Conservation (phyloP, 495 filamentous ascomycete genomes). For the Xylaria castorea region DNA sequence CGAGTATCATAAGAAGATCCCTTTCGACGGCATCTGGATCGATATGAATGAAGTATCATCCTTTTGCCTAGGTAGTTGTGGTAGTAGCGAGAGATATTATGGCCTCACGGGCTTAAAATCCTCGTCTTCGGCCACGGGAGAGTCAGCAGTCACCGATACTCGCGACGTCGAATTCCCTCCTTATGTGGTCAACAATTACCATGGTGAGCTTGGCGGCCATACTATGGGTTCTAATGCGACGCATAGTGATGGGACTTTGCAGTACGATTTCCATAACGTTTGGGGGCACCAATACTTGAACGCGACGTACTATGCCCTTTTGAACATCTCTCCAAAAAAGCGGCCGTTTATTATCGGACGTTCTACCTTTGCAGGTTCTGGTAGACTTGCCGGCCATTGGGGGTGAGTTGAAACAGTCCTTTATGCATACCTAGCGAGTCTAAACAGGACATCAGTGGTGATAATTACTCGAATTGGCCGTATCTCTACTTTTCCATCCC, state of each 20-base stretch:
- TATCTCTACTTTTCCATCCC: slow-evolving; percentile 81
- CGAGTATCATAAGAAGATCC: slow-evolving; percentile 63
- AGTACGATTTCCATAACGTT: slow-evolving; percentile 85
- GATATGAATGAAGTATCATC: slow-evolving; percentile 86
- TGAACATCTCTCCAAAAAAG: slow-evolving; percentile 65
- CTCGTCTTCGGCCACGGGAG: slow-evolving; percentile 64
- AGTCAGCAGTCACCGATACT: slow-evolving; percentile 69
- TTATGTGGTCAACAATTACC: slow-evolving; percentile 81
- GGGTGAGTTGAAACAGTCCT: slow-evolving; percentile 48
- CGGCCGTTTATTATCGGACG: slow-evolving; percentile 88
- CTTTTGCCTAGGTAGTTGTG: slow-evolving; percentile 83
- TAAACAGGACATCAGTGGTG: slow-evolving; percentile 54
- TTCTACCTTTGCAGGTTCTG: slow-evolving; percentile 80
- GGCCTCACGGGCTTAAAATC: slow-evolving; percentile 64
- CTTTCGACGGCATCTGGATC: slow-evolving; percentile 89
- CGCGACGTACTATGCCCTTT: slow-evolving; percentile 78
- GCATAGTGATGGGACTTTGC: slow-evolving; percentile 70
- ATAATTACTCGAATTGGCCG: slow-evolving; percentile 73
- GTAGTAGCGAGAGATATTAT: slow-evolving; percentile 68
- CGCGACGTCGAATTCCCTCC: slow-evolving; percentile 82
- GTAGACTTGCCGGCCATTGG: slow-evolving; percentile 88
- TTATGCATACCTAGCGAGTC: not conserved
- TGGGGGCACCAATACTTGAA: slow-evolving; percentile 78
- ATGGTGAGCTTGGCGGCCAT: slow-evolving; percentile 76
- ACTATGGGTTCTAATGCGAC: slow-evolving; percentile 81